phyloP scores from a whole-genome alignment of 176 grass and related monocot genomes.

The Pontederia paniculata region DNA sequence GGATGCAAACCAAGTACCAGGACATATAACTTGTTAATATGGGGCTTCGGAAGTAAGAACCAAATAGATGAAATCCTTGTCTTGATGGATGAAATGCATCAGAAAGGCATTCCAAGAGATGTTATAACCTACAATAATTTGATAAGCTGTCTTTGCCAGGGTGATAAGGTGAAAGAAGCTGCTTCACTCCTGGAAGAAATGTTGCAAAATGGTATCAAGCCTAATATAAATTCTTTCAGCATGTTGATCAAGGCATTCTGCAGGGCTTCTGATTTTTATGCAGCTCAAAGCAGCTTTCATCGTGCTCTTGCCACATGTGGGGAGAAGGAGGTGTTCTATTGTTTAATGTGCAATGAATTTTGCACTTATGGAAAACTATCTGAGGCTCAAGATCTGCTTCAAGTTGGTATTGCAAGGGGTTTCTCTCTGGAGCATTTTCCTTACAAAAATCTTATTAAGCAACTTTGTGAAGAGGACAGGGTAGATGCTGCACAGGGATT shows the following conservation, averaged over 20 bases:
- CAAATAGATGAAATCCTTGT: conserved; percentile 68
- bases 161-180: conserved; percentile 44
- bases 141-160: conserved; percentile 56
- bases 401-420: conserved; percentile 52
- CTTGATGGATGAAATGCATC: conserved; percentile 74
- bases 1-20: conserved; percentile 65
- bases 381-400: conserved; percentile 50
- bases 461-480: conserved; percentile 52
- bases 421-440: conserved; percentile 70
- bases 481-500: conserved; percentile 41
- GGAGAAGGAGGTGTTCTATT: conserved; percentile 65
- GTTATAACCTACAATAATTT: conserved; percentile 78
- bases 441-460: conserved; percentile 53
- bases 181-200: conserved; percentile 80
- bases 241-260: conserved; percentile 75
- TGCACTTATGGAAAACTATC: conserved; percentile 45
- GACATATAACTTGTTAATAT: conserved; percentile 87
- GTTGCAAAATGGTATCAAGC: conserved; percentile 66
- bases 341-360: conserved; percentile 65
- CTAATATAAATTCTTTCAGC: conserved; percentile 69
- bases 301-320: conserved; percentile 65
- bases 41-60: conserved; percentile 56
- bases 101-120: conserved; percentile 52
- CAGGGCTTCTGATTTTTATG: conserved; percentile 45
- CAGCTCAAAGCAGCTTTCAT: conserved; percentile 57